Evolutionary conservation across 2,329 filamentous ascomycete species (phyloP), one percentile per base, ranked within the genome.

Genomic region (Talaromyces atroroseus): DNA sequence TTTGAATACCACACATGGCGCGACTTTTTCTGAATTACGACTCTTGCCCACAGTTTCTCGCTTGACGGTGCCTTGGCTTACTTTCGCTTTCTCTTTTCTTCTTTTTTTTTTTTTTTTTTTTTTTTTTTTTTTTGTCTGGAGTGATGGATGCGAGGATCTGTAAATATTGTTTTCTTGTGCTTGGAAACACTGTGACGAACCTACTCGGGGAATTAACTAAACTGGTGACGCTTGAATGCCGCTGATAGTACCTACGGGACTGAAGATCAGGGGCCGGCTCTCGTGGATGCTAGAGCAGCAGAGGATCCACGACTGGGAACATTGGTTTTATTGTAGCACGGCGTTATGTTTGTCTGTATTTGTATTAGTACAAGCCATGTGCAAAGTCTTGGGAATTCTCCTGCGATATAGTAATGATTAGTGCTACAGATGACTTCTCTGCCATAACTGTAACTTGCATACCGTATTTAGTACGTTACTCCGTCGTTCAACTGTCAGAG

Each of bases 1-100:
- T 49, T 49, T 49, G 36, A 54, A 36, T 32, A 54, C 52, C 44
- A 46, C 36, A 44, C 10, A 49, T 38, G 34, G 52, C 45, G 23
- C 45, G 32, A 42, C 52, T 44, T 46, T 49, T n/a, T 49, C 52
- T 45, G 52, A 54, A 48, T 54, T 54, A 54, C 52, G 52, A 54
- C 47, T 54, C 38, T 54, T 54, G 46, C 42, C 26, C 49, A 36
- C 52, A 49, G 45, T 46, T 48, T 48, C 45, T 54, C 52, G 48
- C 36, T 48, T 49, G 38, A 46, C 34, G 44, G 52, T 54, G 23
- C 23, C 38, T 32, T 42, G 26, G 26, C 5, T 38, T 34, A 49
- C 29, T 36, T 54, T 54, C 48, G 16, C 7, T 24, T 54, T 48
- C 11, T 23, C 21, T 44, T 38, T 23, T 38, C 48, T 32, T 23